Evolutionary conservation across 352 stramenopile species (phyloP).

Genomic region (Globisporangium emineosum): DNA sequence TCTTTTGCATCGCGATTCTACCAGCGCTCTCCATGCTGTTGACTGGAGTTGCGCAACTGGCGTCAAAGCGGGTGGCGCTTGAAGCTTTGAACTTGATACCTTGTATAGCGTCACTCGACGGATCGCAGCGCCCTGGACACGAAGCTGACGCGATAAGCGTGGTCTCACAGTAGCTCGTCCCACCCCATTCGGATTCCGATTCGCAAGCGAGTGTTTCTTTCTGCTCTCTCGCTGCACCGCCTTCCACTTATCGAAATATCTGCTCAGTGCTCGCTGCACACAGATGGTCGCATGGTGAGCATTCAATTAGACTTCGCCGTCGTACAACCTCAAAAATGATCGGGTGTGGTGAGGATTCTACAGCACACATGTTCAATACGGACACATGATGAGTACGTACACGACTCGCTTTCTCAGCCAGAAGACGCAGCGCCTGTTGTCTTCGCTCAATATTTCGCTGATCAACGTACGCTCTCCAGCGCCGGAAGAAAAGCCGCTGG

Average conservation of each 20-base stretch:
- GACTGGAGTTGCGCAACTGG: not conserved
- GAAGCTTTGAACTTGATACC: not conserved
- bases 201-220: not conserved
- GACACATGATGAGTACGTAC: conserved; percentile 5
- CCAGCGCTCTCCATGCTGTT: not conserved
- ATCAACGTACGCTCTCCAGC: conserved; percentile 6
- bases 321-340: too few species aligned
- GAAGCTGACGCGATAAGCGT: not conserved
- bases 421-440: not conserved
- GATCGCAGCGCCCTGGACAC: conserved; percentile 7
- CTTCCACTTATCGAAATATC: conserved; percentile 3
- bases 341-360: too few species aligned
- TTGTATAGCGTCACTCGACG: not conserved
- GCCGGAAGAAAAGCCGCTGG: conserved; percentile 20
- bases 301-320: too few species aligned
- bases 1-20: not conserved
- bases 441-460: not conserved
- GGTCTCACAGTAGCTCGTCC: not conserved
- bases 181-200: not conserved
- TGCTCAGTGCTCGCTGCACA: not conserved
- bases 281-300: not conserved
- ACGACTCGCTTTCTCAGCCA: not conserved
- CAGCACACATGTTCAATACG: too few species aligned
- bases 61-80: not conserved
- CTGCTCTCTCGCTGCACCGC: not conserved